A percentile compares a stretch with the other conserved stretches of the same genome.
Conservation (phyloP, 139 green algal genomes). For the Closterium sp. region DNA sequence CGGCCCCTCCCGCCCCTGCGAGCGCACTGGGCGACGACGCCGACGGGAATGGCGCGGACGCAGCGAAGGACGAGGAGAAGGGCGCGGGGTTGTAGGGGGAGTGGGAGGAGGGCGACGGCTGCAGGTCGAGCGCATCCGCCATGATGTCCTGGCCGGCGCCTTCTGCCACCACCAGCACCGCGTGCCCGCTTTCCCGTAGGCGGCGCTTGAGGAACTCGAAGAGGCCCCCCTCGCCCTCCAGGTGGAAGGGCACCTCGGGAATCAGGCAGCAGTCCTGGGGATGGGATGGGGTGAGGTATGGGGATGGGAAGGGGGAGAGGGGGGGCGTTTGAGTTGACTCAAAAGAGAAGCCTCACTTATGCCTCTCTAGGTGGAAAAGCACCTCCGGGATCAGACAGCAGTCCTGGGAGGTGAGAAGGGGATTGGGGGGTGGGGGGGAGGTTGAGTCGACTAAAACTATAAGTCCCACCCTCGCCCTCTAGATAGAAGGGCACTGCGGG, state of each 20-base stretch:
- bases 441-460: too few relatives aligned
- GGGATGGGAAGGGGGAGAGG: neutral
- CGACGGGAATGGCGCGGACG: neutral
- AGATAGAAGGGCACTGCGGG: too few relatives aligned
- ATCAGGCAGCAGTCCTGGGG: conserved; percentile 82
- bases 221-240: conserved; percentile 76
- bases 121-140: neutral
- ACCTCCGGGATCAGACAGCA: neutral
- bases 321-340: too few relatives aligned
- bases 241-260: conserved; percentile 84
- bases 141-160: conserved; percentile 81
- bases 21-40: neutral
- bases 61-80: neutral
- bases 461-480: too few relatives aligned
- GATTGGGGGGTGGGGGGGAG: too few relatives aligned
- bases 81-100: neutral
- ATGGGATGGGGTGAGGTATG: conserved; percentile 49
- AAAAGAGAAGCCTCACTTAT: too few relatives aligned
- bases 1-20: too few relatives aligned
- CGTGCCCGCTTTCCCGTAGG: conserved; percentile 69
- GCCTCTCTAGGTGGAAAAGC: neutral
- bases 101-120: conserved; percentile 13
- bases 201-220: conserved; percentile 74
- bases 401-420: neutral
- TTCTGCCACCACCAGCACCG: conserved; percentile 77